Percentiles rank a stretch among this genome's conserved stretches.
These are phyloP conservation scores for Logfia minima DNA, from an alignment of 129 eudicot species.

Conservation along the genomic window DNA sequence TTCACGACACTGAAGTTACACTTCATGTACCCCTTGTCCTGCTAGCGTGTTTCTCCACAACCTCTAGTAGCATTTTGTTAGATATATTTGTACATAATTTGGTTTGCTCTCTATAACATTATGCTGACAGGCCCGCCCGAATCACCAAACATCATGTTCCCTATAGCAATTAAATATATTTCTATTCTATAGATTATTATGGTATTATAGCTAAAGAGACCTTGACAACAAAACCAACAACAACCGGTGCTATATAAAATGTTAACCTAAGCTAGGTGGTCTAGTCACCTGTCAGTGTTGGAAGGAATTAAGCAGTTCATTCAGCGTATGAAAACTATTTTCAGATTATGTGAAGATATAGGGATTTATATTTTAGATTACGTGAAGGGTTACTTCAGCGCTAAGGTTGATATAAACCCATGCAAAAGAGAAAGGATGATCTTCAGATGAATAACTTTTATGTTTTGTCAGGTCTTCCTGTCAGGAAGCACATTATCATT, in stretches of 20 bases:
- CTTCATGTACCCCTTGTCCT: neutral
- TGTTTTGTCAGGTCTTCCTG: neutral
- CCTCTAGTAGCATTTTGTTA: neutral
- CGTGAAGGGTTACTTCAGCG: neutral
- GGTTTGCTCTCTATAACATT: neutral
- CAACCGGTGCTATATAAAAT: neutral
- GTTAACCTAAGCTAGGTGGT: neutral
- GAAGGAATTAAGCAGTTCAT: neutral
- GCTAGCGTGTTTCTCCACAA: neutral
- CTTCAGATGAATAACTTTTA: neutral
- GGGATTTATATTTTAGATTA: neutral
- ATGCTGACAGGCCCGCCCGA: neutral
- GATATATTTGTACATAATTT: neutral
- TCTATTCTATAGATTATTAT: neutral
- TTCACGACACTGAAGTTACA: neutral
- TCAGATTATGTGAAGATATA: neutral
- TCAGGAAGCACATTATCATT: neutral
- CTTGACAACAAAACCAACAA: neutral
- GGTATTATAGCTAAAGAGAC: neutral
- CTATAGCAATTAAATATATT: neutral
- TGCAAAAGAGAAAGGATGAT: neutral
- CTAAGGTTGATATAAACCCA: conserved; percentile 14
- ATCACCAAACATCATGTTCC: neutral
- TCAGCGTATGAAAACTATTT: neutral
- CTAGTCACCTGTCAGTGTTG: neutral